These are phyloP conservation scores for Suhomyces chickasaworum DNA, from an alignment of 1,139 yeast genomes.

Conservation along the genomic window DNA sequence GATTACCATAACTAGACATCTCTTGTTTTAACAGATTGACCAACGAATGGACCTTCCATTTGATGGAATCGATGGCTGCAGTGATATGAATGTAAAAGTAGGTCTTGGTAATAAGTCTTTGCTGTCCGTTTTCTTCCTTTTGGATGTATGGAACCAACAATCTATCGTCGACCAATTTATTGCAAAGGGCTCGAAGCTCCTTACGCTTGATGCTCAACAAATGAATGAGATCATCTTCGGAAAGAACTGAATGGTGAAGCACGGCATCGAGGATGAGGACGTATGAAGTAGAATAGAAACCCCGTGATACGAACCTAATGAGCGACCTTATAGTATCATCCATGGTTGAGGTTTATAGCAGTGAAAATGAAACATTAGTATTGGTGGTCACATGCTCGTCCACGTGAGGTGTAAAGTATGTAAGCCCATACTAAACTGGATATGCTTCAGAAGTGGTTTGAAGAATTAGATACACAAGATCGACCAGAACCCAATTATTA, in stretches of 20 bases:
- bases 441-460: too few species aligned
- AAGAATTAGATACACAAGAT: too few species aligned
- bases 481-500: too few species aligned
- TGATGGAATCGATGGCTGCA: constrained; percentile 92
- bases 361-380: background rate
- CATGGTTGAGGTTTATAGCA: constrained; percentile 23
- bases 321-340: constrained; percentile 47
- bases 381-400: background rate
- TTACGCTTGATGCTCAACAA: constrained; percentile 83
- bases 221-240: constrained; percentile 89
- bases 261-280: constrained; percentile 86
- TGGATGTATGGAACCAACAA: constrained; percentile 68
- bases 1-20: constrained; percentile 77
- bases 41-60: constrained; percentile 92
- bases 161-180: constrained; percentile 81
- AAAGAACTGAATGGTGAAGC: constrained; percentile 84
- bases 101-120: constrained; percentile 68
- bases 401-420: too few species aligned
- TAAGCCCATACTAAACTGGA: too few species aligned
- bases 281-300: constrained; percentile 84
- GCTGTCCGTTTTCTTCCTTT: constrained; percentile 75
- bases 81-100: constrained; percentile 88
- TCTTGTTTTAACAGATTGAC: constrained; percentile 80
- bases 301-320: constrained; percentile 69
- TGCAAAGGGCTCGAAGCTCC: constrained; percentile 81